A percentile compares a stretch with the other conserved stretches of the same genome.
Evolutionary conservation across 495 filamentous ascomycete species (phyloP).

Genomic region (Hyaloscypha hepaticicola): DNA sequence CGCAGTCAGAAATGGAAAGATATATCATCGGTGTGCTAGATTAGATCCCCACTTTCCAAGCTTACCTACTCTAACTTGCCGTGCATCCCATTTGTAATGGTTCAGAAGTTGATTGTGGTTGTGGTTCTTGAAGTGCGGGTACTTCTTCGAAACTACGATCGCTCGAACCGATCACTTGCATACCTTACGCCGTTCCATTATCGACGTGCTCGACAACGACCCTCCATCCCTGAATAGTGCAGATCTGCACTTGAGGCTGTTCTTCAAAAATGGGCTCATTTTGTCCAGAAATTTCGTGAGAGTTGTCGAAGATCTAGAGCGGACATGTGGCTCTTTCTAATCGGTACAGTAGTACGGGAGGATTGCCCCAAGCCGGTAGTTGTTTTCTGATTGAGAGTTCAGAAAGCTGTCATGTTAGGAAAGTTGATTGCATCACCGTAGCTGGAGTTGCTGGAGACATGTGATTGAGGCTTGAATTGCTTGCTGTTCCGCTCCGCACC

Average conservation of each 20-base stretch:
- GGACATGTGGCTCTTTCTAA: background rate
- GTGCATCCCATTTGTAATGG: too few relatives aligned
- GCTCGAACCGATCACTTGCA: constrained; percentile 28
- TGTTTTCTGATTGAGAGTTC: background rate
- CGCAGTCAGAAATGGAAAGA: too few relatives aligned
- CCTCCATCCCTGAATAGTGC: background rate
- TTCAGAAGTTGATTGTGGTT: too few relatives aligned
- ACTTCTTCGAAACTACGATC: too few relatives aligned
- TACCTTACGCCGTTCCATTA: constrained; percentile 26
- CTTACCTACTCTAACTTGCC: too few relatives aligned
- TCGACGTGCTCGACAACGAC: constrained; percentile 17
- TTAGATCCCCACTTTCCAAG: too few relatives aligned
- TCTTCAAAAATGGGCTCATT: constrained; percentile 1
- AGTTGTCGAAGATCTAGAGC: background rate
- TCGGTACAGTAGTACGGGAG: background rate
- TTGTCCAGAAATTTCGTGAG: background rate
- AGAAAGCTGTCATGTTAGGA: background rate
- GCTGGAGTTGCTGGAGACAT: background rate
- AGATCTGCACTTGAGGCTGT: constrained; percentile 14
- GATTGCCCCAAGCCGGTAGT: too few relatives aligned
- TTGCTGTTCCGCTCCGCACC: background rate
- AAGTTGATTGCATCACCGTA: too few relatives aligned
- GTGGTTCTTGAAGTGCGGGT: background rate
- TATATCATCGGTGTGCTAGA: too few relatives aligned
- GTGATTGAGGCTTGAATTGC: background rate